These are phyloP conservation scores for Boletus tylopilopsis DNA, from an alignment of 768 basidiomycete species.

Conservation along the genomic window DNA sequence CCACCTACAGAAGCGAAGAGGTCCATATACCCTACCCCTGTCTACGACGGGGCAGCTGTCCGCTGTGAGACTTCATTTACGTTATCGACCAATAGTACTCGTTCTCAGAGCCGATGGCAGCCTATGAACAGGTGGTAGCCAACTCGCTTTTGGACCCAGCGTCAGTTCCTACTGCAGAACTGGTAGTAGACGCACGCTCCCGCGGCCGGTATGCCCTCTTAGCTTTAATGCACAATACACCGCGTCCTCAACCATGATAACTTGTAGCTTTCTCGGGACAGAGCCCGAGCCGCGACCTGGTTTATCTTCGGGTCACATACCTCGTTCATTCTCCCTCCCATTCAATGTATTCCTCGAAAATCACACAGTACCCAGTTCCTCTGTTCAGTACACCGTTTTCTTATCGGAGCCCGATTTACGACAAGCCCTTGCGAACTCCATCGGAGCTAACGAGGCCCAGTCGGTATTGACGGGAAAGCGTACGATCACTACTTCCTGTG, in stretches of 20 bases:
- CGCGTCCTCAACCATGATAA: conserved; percentile 7
- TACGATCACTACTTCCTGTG: conserved; percentile 74
- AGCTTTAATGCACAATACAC: neutral
- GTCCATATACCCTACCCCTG: conserved; percentile 50
- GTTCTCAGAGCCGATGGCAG: conserved; percentile 37
- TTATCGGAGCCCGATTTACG: conserved; percentile 55
- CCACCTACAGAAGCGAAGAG: conserved; percentile 23
- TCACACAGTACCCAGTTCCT: conserved; percentile 31
- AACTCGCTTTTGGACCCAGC: conserved; percentile 56
- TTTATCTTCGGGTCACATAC: conserved; percentile 90
- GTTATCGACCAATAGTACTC: conserved; percentile 30
- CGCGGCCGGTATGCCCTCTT: conserved; percentile 58
- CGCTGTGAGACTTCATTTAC: conserved; percentile 36
- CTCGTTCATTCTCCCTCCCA: conserved; percentile 78
- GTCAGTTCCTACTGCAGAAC: conserved; percentile 44
- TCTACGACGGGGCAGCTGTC: conserved; percentile 46
- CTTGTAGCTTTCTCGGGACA: conserved; percentile 66
- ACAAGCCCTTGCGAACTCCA: conserved; percentile 52
- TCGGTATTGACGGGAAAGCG: conserved; percentile 57
- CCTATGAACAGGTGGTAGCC: conserved; percentile 73
- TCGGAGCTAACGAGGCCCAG: conserved; percentile 57
- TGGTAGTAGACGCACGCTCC: conserved; percentile 87
- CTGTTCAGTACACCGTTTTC: conserved; percentile 55
- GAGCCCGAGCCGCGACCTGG: conserved; percentile 89
- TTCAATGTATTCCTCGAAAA: conserved; percentile 69